Evolutionary conservation across 2,329 filamentous ascomycete genomes (phyloP).

Genomic region (Leptosphaerulina australis): DNA sequence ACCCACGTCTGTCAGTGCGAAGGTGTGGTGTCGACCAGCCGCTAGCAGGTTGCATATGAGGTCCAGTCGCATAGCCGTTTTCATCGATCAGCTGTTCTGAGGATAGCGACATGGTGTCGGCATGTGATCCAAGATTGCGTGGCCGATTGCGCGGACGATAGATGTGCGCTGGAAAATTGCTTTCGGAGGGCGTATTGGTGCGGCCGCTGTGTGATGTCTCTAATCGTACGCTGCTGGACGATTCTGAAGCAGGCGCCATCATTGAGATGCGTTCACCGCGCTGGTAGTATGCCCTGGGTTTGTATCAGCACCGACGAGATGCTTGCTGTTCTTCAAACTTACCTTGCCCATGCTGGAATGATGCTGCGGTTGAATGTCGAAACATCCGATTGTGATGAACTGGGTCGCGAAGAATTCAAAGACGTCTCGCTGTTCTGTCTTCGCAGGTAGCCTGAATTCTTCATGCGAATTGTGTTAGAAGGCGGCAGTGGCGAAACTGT

Average conservation of each 20-base stretch:
- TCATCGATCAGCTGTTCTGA: slow-evolving; percentile 40
- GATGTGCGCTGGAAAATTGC: slow-evolving; percentile 46
- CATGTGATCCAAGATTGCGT: slow-evolving; percentile 36
- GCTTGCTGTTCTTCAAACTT: slow-evolving; percentile 3
- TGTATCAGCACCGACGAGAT: slow-evolving; percentile 18
- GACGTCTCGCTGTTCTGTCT: slow-evolving; percentile 45
- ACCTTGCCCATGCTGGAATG: slow-evolving; percentile 50
- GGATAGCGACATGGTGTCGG: slow-evolving; percentile 39
- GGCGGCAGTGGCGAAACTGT: slow-evolving; percentile 48
- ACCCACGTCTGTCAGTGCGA: slow-evolving; percentile 52
- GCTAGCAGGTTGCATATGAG: slow-evolving; percentile 34
- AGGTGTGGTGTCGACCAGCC: slow-evolving; percentile 46
- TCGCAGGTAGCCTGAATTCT: slow-evolving; percentile 47
- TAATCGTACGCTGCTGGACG: slow-evolving; percentile 39
- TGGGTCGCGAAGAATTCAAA: slow-evolving; percentile 41
- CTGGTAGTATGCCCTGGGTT: slow-evolving; percentile 45
- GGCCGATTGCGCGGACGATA: slow-evolving; percentile 49
- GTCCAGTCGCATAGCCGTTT: slow-evolving; percentile 36
- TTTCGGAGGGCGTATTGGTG: slow-evolving; percentile 46
- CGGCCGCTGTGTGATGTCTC: slow-evolving; percentile 46
- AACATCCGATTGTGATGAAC: slow-evolving; percentile 46
- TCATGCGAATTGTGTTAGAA: slow-evolving; percentile 46
- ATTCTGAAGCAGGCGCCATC: slow-evolving; percentile 44
- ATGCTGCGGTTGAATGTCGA: slow-evolving; percentile 44
- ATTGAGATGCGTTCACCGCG: slow-evolving; percentile 45